These are phyloP conservation scores for Salvia sclarea DNA, from an alignment of 305 asterid genomes.

Conservation along the genomic window DNA sequence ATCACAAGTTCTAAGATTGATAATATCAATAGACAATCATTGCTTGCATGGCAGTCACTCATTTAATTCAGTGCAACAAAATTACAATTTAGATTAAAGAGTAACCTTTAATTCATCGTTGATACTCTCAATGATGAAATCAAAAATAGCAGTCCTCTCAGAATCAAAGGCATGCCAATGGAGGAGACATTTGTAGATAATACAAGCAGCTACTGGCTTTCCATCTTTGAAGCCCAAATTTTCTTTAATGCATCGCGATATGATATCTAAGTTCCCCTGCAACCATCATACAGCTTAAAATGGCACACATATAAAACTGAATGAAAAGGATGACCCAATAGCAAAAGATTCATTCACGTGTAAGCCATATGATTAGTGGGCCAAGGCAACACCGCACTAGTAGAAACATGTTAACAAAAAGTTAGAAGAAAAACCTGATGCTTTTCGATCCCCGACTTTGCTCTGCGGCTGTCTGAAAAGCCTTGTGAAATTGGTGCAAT, in stretches of 20 bases:
- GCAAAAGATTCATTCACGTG: constrained; percentile 19
- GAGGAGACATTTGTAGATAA: constrained; percentile 87
- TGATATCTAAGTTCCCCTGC: constrained; percentile 79
- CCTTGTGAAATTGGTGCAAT: constrained; percentile 69
- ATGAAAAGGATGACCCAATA: background rate
- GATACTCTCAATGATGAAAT: constrained; percentile 77
- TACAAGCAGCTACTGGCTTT: constrained; percentile 90
- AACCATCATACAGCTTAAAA: constrained; percentile 25
- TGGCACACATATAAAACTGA: background rate
- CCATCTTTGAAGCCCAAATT: constrained; percentile 89
- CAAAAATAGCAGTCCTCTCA: constrained; percentile 87
- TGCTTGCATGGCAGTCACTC: constrained; percentile 3
- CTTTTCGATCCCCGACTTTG: constrained; percentile 71
- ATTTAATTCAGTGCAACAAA: constrained; percentile 2
- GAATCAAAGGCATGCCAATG: constrained; percentile 97
- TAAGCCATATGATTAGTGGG: constrained; percentile 2
- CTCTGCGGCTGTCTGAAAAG: constrained; percentile 78
- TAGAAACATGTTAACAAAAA: constrained; percentile 21
- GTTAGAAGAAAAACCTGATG: constrained; percentile 60
- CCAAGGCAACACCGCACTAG: background rate
- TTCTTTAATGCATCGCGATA: constrained; percentile 84
- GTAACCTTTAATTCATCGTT: constrained; percentile 80
- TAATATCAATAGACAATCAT: constrained; percentile 1
- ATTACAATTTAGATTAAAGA: constrained; percentile 9
- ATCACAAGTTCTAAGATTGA: constrained; percentile 21